A percentile compares a stretch with the other conserved stretches of the same genome.
Evolutionary conservation across 371 early-diverging fungal genomes (phyloP).

Genomic region (Mortierella sp.): DNA sequence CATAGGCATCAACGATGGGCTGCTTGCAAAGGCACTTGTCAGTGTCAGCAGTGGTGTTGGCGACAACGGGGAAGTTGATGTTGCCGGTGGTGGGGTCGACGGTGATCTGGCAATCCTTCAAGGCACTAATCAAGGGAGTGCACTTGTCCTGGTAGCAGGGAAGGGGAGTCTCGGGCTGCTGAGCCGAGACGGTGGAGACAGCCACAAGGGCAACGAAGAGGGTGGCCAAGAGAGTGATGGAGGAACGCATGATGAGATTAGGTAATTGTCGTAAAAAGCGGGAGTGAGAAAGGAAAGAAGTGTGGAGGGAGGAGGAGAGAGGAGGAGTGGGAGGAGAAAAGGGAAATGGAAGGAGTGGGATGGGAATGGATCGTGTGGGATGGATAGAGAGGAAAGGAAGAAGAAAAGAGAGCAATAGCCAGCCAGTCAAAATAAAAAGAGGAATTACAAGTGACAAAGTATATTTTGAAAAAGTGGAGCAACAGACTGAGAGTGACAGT

Average conservation of each 20-base stretch:
- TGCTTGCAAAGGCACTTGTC: slow-evolving; percentile 57
- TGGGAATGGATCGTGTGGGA: slow-evolving; percentile 42
- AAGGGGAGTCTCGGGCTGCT: slow-evolving; percentile 38
- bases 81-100: slow-evolving; percentile 34
- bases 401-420: slow-evolving; percentile 11
- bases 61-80: slow-evolving; percentile 39
- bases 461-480: neutral
- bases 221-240: slow-evolving; percentile 21
- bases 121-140: slow-evolving; percentile 25
- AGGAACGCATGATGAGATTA: slow-evolving; percentile 25
- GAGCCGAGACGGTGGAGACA: slow-evolving; percentile 39
- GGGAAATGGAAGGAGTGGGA: neutral
- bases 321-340: neutral
- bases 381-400: slow-evolving; percentile 16
- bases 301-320: neutral
- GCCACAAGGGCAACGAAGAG: slow-evolving; percentile 25
- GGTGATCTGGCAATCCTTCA: slow-evolving; percentile 40
- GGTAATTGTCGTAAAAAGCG: slow-evolving; percentile 1
- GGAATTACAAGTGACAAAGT: neutral
- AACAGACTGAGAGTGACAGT: neutral
- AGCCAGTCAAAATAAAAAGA: neutral
- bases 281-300: neutral
- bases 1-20: slow-evolving; percentile 39
- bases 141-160: slow-evolving; percentile 54
- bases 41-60: slow-evolving; percentile 24